Base-by-base conservation (phyloP, 164 flowering plant genomes). In the Kalanchoe fedtschenkoi region DNA sequence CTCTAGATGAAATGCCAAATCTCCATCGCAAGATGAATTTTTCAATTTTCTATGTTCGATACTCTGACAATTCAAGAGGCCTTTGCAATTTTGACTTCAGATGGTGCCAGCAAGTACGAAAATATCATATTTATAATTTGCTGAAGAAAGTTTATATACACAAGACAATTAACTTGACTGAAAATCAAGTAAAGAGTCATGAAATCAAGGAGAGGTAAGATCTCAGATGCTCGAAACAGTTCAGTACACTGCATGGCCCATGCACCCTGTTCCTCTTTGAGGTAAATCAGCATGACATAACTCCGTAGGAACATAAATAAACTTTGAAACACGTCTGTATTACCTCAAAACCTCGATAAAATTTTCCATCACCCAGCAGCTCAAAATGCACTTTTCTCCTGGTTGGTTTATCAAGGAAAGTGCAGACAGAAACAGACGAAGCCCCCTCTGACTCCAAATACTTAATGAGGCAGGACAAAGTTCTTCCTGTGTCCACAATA, bases 401-500 rank as follows among this genome's bases (percentile, higher is more conserved):
- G 9, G 79, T 38, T 32, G 95, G 90, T 61, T 92, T 89, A 72
- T 93, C 91, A 68, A 93, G 96, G 56, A 89, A 77, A 47, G 91
- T 61, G 58, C 98, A 89, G 17, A 93, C 90, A 14, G 98, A 93
- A n/a, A 93, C 82, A 42, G 95, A 93, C 29, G 79, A 69, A 13
- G 89, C 96, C 57, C 96, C 97, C 74, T 82, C 82, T 33, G 78
- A 66, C 71, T 78, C 70, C 75, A 93, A 61, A 73, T 86, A 80
- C 26, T 77, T 63, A 66, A 88, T 80, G 19, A 89, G 80, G 63
- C 78, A 65, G 10, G 84, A 77, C 56, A 93, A 61, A 21, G 98
- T 93, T 74, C 44, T 71, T 63, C 98, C 98, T 1, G 96, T 86
- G 70, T 93, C 98, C 38, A 92, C 90, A 67, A 93, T 93, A 68